phyloP scores from a whole-genome alignment of 73 alveolate species.

The Symbiodinium natans region DNA sequence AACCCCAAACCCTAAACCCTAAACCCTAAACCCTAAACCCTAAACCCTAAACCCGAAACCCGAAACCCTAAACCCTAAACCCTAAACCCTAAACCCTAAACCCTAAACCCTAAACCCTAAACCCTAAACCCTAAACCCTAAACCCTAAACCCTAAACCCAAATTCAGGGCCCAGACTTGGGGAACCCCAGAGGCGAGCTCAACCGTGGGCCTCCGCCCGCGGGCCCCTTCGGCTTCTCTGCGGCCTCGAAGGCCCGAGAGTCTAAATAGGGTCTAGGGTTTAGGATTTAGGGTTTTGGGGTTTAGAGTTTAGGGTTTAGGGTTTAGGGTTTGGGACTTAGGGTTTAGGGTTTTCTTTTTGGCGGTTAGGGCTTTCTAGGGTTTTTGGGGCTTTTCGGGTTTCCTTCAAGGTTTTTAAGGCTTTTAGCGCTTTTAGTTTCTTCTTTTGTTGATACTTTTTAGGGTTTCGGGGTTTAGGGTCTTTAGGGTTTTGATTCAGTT shows the following conservation, averaged over 20 bases:
- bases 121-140: not conserved
- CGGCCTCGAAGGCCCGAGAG: conserved; percentile 40
- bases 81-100: not conserved
- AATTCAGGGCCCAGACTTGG: not conserved
- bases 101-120: not conserved
- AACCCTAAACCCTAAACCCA: not conserved
- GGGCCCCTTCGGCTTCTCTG: conserved; percentile 81
- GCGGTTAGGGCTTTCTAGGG: too few relatives aligned
- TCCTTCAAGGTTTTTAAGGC: too few relatives aligned
- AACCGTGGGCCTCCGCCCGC: conserved; percentile 48
- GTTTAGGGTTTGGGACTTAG: not conserved
- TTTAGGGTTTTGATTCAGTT: too few relatives aligned
- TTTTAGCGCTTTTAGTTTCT: too few relatives aligned
- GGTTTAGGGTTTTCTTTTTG: not conserved
- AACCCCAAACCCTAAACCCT: not conserved
- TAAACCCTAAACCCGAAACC: not conserved
- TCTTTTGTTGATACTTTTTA: too few relatives aligned
- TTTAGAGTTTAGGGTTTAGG: not conserved
- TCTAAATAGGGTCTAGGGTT: not conserved
- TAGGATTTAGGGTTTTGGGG: not conserved
- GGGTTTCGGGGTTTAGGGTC: too few relatives aligned
- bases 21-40: not conserved
- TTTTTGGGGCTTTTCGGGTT: too few relatives aligned
- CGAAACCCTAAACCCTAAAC: not conserved
- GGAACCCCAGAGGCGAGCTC: conserved; percentile 30